Percentiles rank a stretch among this genome's conserved stretches.
phyloP scores from a whole-genome alignment of 768 basidiomycete species.

The Exidia glandulosa region DNA sequence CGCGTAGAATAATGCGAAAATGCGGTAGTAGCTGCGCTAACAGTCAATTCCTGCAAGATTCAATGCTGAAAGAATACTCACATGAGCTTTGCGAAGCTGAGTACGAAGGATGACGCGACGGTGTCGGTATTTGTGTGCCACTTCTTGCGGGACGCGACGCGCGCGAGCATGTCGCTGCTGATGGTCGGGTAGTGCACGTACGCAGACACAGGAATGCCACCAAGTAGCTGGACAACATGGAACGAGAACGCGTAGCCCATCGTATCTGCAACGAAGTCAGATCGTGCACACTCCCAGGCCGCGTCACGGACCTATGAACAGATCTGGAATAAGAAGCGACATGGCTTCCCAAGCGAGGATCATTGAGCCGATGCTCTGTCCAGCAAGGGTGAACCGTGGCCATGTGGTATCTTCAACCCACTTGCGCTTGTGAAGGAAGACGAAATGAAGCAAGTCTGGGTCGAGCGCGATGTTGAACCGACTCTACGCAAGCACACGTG shows the following conservation, averaged over 20 bases:
- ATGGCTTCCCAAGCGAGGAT: slow-evolving; percentile 77
- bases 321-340: slow-evolving; percentile 66
- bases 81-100: slow-evolving; percentile 56
- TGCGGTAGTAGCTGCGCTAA: slow-evolving; percentile 69
- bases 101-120: slow-evolving; percentile 43
- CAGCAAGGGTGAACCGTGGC: slow-evolving; percentile 84
- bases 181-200: slow-evolving; percentile 98
- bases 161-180: slow-evolving; percentile 83
- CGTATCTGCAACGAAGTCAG: slow-evolving; percentile 47
- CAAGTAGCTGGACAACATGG: slow-evolving; percentile 56
- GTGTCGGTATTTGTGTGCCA: slow-evolving; percentile 52
- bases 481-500: slow-evolving; percentile 30
- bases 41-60: neutral
- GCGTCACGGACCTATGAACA: slow-evolving; percentile 65
- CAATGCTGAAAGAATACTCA: slow-evolving; percentile 20
- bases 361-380: slow-evolving; percentile 85
- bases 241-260: slow-evolving; percentile 98
- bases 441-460: slow-evolving; percentile 58
- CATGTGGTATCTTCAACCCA: slow-evolving; percentile 76
- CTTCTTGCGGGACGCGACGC: slow-evolving; percentile 49
- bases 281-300: neutral
- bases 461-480: slow-evolving; percentile 72
- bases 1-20: slow-evolving; percentile 79
- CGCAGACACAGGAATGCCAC: slow-evolving; percentile 64
- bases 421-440: slow-evolving; percentile 61